These are phyloP conservation scores for Gracilaria vermiculophylla DNA, from an alignment of 23 red algal genomes.

Conservation along the genomic window DNA sequence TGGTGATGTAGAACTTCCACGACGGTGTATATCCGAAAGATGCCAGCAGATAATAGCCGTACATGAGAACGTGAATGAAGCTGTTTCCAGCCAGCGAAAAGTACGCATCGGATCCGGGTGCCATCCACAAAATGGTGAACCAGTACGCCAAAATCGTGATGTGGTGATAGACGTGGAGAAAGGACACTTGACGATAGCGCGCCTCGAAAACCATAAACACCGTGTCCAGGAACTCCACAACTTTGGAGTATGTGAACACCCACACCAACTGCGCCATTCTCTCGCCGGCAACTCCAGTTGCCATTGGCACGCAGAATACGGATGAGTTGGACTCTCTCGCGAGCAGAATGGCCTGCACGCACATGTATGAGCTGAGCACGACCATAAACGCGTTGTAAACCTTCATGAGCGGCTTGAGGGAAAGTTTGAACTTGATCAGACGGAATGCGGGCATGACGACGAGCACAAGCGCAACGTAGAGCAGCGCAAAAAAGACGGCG, in stretches of 20 bases:
- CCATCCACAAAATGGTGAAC: constrained; percentile 76
- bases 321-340: constrained; percentile 41
- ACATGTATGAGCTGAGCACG: constrained; percentile 68
- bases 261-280: constrained; percentile 72
- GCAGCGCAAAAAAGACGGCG: constrained; percentile 29
- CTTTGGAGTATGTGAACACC: constrained; percentile 83
- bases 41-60: constrained; percentile 78
- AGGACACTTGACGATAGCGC: constrained; percentile 67
- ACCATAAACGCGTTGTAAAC: constrained; percentile 89
- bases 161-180: constrained; percentile 85
- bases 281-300: constrained; percentile 40
- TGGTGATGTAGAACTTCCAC: constrained; percentile 84
- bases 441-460: constrained; percentile 37
- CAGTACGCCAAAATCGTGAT: constrained; percentile 76
- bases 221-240: constrained; percentile 78
- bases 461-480: constrained; percentile 41
- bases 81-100: constrained; percentile 81
- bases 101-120: constrained; percentile 73
- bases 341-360: constrained; percentile 51
- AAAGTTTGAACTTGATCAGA: constrained; percentile 21
- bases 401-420: constrained; percentile 73
- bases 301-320: constrained; percentile 79
- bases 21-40: constrained; percentile 70
- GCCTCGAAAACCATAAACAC: constrained; percentile 87
- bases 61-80: constrained; percentile 85